Base-by-base conservation (phyloP, 2,329 filamentous ascomycete species). In the Didymella arachidicola region DNA sequence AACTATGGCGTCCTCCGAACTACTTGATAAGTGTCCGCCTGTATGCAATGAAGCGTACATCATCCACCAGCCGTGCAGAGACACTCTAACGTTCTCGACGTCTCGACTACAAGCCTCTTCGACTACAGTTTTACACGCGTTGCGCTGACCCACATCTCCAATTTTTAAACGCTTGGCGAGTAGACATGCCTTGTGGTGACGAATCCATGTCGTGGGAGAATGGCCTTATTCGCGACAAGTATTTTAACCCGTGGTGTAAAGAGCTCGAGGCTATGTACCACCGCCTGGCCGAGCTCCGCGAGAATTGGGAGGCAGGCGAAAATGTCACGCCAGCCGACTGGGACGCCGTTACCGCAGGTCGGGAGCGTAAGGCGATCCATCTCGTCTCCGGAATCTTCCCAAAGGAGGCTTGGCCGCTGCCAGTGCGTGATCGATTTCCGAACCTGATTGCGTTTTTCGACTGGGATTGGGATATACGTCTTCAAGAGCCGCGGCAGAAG, bases 341-440 rank as follows among this genome's bases (percentile, higher is more conserved):
- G 41, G 32, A 46, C 29, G 47, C 18, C 11, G 4, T 36, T 4
- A 38, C 27, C 7, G 27, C 7, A 19, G 53, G 47, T 7, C 39
- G 32, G 18, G 54, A 57, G 48, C 29, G 29, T 11, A 52, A 47
- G 27, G 36, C 29, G 1, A 26, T 48, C 4, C 29, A 39, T 10
- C 4, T 48, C 2, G 12, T 43, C 8, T 27, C 22, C 19, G 4
- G 12, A 5, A 7, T 2, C 18, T 4, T 36, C 25, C 43, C 26
- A 8, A 47, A 36, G 8, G 22, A 25, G 14, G 4, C 16, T 12
- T 57, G 48, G 55, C 55, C 48, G 36, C 48, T 29, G 27, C 55
- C 48, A n/a, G 42, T 25, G 5, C 11, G n/a, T 19, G 42, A 52
- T 12, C 26, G 38, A 4, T 57, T 53, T 12, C 43, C 38, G 2